Percentiles rank a stretch among this genome's conserved stretches.
Conservation (phyloP, 768 basidiomycete species). For the Tulasnella sp. region DNA sequence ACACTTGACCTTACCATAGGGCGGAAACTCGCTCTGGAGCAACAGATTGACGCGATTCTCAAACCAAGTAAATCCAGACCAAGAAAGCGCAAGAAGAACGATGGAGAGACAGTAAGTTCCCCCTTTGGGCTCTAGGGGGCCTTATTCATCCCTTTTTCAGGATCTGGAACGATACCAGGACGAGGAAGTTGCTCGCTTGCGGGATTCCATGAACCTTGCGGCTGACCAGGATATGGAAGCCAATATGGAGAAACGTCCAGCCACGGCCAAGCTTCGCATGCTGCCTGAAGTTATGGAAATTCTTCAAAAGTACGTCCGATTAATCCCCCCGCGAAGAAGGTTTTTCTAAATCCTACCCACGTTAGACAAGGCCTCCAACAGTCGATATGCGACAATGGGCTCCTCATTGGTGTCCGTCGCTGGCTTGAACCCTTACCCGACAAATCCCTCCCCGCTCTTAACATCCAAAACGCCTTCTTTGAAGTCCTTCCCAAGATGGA, state of each 20-base stretch:
- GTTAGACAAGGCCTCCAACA: slow-evolving; percentile 57
- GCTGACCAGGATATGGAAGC: slow-evolving; percentile 82
- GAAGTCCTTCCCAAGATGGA: slow-evolving; percentile 82
- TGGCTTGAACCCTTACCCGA: slow-evolving; percentile 97
- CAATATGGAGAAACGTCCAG: slow-evolving; percentile 79
- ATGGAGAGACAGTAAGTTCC: slow-evolving; percentile 66
- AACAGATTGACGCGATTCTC: slow-evolving; percentile 83
- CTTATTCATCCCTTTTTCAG: slow-evolving; percentile 33
- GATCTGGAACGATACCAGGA: slow-evolving; percentile 82
- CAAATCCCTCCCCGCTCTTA: slow-evolving; percentile 88
- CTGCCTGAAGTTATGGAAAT: slow-evolving; percentile 91
- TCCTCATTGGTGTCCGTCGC: slow-evolving; percentile 82
- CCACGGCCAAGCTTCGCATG: slow-evolving; percentile 78
- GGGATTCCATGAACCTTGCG: slow-evolving; percentile 84
- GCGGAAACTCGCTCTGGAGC: slow-evolving; percentile 74
- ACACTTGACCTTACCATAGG: slow-evolving; percentile 51
- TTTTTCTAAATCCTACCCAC: not conserved
- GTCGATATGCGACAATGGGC: slow-evolving; percentile 93
- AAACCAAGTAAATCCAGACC: slow-evolving; percentile 75
- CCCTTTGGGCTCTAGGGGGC: not conserved
- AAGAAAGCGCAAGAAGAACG: slow-evolving; percentile 70
- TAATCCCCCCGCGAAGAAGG: not conserved
- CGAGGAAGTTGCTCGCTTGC: slow-evolving; percentile 86
- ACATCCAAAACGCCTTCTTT: slow-evolving; percentile 94
- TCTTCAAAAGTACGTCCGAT: slow-evolving; percentile 76